Conservation (phyloP, 2,329 filamentous ascomycete genomes). For the Fonsecaea multimorphosa region DNA sequence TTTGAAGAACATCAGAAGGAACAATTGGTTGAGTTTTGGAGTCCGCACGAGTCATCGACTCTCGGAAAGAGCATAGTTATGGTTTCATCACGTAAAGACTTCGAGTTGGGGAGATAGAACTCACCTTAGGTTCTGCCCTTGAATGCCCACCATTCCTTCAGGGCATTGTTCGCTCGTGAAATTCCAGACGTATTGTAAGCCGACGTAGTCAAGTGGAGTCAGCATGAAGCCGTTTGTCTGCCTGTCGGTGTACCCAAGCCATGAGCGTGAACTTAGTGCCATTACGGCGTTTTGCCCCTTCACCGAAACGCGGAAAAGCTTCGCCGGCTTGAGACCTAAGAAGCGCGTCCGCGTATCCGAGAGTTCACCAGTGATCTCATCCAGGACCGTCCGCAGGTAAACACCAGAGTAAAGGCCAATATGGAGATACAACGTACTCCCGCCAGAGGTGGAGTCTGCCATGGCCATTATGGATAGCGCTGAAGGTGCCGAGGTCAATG, state of each 20-base stretch:
- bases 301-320: slow-evolving; percentile 88
- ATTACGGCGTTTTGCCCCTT: slow-evolving; percentile 84
- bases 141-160: slow-evolving; percentile 92
- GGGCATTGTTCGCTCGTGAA: slow-evolving; percentile 94
- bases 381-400: slow-evolving; percentile 91
- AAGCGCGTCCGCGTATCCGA: slow-evolving; percentile 95
- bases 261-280: slow-evolving; percentile 89
- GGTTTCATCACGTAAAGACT: slow-evolving; percentile 66
- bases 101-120: slow-evolving; percentile 39
- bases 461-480: slow-evolving; percentile 91
- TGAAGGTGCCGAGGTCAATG: slow-evolving; percentile 86
- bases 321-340: slow-evolving; percentile 86
- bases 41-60: slow-evolving; percentile 52
- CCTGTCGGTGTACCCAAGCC: slow-evolving; percentile 91
- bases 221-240: slow-evolving; percentile 88
- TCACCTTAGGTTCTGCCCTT: slow-evolving; percentile 83
- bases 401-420: slow-evolving; percentile 96
- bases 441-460: slow-evolving; percentile 89
- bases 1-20: slow-evolving; percentile 76
- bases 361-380: slow-evolving; percentile 93
- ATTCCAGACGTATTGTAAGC: slow-evolving; percentile 92
- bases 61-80: slow-evolving; percentile 51
- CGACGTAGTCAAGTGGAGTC: slow-evolving; percentile 86
- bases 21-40: slow-evolving; percentile 77
- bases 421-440: slow-evolving; percentile 88